A percentile compares a stretch with the other conserved stretches of the same genome.
phyloP scores from a whole-genome alignment of 768 basidiomycete genomes.

The Astraeus odoratus region DNA sequence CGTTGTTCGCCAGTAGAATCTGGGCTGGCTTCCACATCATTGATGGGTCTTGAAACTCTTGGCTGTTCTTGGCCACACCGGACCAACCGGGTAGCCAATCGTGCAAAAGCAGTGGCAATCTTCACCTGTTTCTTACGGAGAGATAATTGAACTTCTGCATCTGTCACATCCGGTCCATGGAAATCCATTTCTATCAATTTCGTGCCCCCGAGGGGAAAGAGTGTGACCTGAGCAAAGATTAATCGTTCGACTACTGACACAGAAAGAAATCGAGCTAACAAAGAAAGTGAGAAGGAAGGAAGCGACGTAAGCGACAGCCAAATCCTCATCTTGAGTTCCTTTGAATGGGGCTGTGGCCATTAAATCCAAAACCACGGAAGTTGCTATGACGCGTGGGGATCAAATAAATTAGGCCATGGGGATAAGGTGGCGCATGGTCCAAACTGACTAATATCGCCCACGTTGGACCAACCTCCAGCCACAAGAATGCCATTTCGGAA shows the following conservation, averaged over 20 bases:
- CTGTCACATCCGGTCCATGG: constrained; percentile 53
- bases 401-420: too few relatives aligned
- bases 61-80: not conserved
- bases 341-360: constrained; percentile 57
- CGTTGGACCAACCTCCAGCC: constrained; percentile 65
- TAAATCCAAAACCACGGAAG: constrained; percentile 56
- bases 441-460: constrained; percentile 61
- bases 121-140: constrained; percentile 32
- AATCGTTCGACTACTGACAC: not conserved
- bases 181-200: constrained; percentile 56
- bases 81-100: constrained; percentile 3
- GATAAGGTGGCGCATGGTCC: not conserved
- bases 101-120: constrained; percentile 10
- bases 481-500: constrained; percentile 66
- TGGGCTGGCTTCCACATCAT: not conserved
- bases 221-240: constrained; percentile 37
- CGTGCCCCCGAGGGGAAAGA: constrained; percentile 59
- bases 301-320: constrained; percentile 65
- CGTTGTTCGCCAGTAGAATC: not conserved
- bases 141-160: constrained; percentile 45
- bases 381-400: constrained; percentile 42
- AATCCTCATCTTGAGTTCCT: constrained; percentile 45
- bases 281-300: constrained; percentile 54
- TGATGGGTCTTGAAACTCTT: not conserved
- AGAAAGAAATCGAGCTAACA: constrained; percentile 27